Evolutionary conservation across 2,329 filamentous ascomycete genomes (phyloP).

Genomic region (Sarocladium oryzae): DNA sequence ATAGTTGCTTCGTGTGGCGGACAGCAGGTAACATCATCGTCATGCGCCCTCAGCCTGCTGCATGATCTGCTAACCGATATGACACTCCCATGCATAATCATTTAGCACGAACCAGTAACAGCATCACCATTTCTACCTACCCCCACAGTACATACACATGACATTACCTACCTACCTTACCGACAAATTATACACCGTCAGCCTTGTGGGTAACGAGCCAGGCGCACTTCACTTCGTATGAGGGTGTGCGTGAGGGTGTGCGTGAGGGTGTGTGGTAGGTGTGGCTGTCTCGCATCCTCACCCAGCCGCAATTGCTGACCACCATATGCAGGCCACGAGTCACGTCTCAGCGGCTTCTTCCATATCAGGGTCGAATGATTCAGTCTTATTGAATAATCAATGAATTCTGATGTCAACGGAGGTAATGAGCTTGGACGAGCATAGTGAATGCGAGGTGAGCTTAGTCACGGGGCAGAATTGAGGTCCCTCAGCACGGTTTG

Average conservation of each 20-base stretch:
- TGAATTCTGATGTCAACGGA: neutral
- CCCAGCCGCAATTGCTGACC: neutral
- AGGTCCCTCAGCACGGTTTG: neutral
- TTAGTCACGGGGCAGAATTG: neutral
- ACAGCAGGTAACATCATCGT: neutral
- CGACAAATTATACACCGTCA: too few species aligned
- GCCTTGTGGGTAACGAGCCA: constrained; percentile 1
- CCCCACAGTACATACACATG: neutral
- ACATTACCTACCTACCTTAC: neutral
- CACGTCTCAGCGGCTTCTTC: neutral
- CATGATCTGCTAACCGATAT: constrained; percentile 1
- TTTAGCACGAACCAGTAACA: too few species aligned
- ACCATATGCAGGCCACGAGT: constrained; percentile 4
- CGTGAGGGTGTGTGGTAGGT: neutral
- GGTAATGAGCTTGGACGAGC: neutral
- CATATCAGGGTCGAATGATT: neutral
- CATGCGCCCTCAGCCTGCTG: neutral
- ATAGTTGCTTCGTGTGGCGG: too few species aligned
- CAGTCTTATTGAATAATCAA: neutral
- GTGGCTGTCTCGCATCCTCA: too few species aligned
- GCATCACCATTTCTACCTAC: neutral
- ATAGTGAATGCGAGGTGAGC: neutral
- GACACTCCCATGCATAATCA: too few species aligned
- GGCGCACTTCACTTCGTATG: neutral
- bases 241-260: neutral